Percentiles rank a stretch among this genome's conserved stretches.
Conservation (phyloP, 306 rosid genomes). For the Rosa rugosa region DNA sequence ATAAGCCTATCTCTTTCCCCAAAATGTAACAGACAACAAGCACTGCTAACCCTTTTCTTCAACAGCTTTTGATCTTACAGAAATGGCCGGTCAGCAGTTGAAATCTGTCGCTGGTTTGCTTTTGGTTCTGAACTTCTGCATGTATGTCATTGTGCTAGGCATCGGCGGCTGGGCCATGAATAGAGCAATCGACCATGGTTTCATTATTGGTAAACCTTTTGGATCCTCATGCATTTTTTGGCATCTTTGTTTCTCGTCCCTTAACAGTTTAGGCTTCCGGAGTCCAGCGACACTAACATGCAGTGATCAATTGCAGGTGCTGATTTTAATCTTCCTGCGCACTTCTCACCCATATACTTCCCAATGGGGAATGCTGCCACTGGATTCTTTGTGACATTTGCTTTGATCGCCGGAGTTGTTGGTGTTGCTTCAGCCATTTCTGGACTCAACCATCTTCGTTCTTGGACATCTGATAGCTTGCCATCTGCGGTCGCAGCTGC, state of each 20-base stretch:
- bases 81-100: conserved; percentile 66
- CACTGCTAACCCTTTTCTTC: conserved; percentile 7
- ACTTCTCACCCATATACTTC: conserved; percentile 86
- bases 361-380: conserved; percentile 99
- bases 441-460: conserved; percentile 75
- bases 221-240: neutral
- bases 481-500: conserved; percentile 85
- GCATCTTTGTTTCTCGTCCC: neutral
- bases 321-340: conserved; percentile 68
- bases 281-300: neutral
- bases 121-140: conserved; percentile 77
- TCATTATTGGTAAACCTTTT: conserved; percentile 56
- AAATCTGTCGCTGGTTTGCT: conserved; percentile 70
- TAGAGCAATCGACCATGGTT: conserved; percentile 80
- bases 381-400: conserved; percentile 86
- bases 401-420: conserved; percentile 82
- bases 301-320: conserved; percentile 45
- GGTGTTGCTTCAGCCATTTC: conserved; percentile 71
- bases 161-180: conserved; percentile 97
- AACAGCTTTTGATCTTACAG: conserved; percentile 20
- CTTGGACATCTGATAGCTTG: conserved; percentile 75
- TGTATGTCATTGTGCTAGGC: conserved; percentile 82
- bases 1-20: conserved; percentile 25
- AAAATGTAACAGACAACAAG: conserved; percentile 8
- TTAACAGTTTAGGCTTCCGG: neutral